Conservation (phyloP, 768 basidiomycete species). For the Lepiota brunneoincarnata region DNA sequence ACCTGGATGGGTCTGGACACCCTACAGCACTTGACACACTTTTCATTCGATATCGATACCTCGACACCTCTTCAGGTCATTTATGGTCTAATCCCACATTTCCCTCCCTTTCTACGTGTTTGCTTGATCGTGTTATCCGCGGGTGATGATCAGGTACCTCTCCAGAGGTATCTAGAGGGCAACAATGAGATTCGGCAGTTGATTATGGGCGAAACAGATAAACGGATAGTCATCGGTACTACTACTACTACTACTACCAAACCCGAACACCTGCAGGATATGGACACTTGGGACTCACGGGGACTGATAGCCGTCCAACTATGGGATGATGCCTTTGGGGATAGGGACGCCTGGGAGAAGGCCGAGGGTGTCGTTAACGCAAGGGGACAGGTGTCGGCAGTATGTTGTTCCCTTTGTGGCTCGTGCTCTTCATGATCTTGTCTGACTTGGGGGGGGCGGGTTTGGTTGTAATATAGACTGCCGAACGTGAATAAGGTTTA, state of each 20-base stretch:
- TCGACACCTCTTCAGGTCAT: not conserved
- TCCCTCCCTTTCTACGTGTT: not conserved
- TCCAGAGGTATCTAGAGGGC: not conserved
- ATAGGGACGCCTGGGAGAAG: constrained; percentile 2
- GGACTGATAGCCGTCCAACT: not conserved
- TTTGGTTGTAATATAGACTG: no score
- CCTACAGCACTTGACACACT: constrained; percentile 6
- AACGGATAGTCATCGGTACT: constrained; percentile 7
- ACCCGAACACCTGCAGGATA: not conserved
- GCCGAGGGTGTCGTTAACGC: not conserved
- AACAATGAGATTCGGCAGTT: constrained; percentile 6
- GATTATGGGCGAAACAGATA: constrained; percentile 2
- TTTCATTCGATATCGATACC: constrained; percentile 8
- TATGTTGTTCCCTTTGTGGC: no score
- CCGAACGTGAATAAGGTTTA: no score
- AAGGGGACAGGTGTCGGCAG: not conserved
- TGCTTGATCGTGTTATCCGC: constrained; percentile 3
- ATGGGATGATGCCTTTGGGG: constrained; percentile 3
- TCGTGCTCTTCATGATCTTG: no score
- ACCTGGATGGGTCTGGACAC: not conserved
- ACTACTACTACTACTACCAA: no score
- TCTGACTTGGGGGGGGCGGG: no score
- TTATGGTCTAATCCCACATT: constrained; percentile 1
- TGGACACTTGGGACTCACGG: not conserved
- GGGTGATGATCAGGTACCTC: not conserved